Base-by-base conservation (phyloP, 2,329 filamentous ascomycete species). In the Colletotrichum tamarilloi region DNA sequence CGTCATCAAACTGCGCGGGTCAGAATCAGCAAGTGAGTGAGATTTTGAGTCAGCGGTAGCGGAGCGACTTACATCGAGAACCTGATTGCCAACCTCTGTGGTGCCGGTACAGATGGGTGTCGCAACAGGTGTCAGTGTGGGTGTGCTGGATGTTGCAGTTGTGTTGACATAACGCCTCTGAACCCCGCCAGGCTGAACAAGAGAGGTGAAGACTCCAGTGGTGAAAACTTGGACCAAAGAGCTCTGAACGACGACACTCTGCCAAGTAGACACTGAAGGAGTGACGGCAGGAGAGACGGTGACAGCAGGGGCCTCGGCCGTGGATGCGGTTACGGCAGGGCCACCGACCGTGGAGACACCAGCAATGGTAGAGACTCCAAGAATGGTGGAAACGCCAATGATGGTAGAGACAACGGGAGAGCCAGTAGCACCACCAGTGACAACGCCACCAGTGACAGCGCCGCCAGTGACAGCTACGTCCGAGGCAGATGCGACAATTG, bases 71-170 rank as follows among this genome's bases (percentile, higher is more conserved):
- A 85, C 83, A 74, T 83, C 77, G 24, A 85, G 73, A 12, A 82
- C 83, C 6, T 75, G 77, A 56, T 85, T 85, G 24, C 83, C 83
- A 53, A 84, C 78, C 22, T 79, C 75, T 5, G 70, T 75, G 14
- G 74, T 67, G 6, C 74, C 74, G 2, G 74, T 73, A 55, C 74
- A 75, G 52, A 75, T 72, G n/a, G 74, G 74, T 2, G 66, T 67
- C 22, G 73, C 14, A 5, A 72, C 72, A 30, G 68, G 62, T n/a
- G 68, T 74, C 2, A 60, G 49, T 22, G 60, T 58, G 42, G 42
- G 42, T 22, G 42, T 49, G 42, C 42, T 49, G 42, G 4, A 49
- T 11, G 74, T 65, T 14, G 67, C 38, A 6, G 49, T 69, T 5
- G 53, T 53, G 9, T 70, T 67, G n/a, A 35, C n/a, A 26, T 70